phyloP scores from a whole-genome alignment of 345 rosid genomes.

The Cardamine resedifolia region DNA sequence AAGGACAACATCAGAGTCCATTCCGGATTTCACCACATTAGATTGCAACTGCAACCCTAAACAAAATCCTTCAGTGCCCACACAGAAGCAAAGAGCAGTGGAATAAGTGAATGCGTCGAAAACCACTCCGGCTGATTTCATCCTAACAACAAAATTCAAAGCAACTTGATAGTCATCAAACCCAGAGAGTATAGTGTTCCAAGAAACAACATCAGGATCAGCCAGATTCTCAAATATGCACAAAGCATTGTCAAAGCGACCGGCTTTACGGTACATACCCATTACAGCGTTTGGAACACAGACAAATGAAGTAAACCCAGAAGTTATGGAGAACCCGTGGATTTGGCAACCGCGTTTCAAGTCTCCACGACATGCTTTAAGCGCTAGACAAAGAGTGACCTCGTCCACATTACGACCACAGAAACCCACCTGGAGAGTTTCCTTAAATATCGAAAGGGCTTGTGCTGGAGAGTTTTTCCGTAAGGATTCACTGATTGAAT shows the following conservation, averaged over 20 bases:
- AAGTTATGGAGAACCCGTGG: conserved; percentile 64
- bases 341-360: conserved; percentile 56
- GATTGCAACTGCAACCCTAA: conserved; percentile 78
- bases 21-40: conserved; percentile 48
- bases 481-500: conserved; percentile 41
- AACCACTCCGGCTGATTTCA: conserved; percentile 50
- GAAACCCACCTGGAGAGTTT: conserved; percentile 41
- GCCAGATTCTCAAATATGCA: conserved; percentile 61
- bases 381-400: conserved; percentile 58
- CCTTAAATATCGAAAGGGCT: conserved; percentile 48
- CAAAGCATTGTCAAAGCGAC: conserved; percentile 49
- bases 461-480: conserved; percentile 38
- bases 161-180: conserved; percentile 53
- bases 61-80: conserved; percentile 49
- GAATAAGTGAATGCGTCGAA: conserved; percentile 66
- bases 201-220: conserved; percentile 76
- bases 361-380: conserved; percentile 67
- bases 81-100: conserved; percentile 60
- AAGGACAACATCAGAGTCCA: conserved; percentile 60
- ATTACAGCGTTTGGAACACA: conserved; percentile 69
- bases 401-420: conserved; percentile 40
- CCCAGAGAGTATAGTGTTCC: conserved; percentile 90
- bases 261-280: conserved; percentile 67
- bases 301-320: conserved; percentile 55
- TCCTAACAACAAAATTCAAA: conserved; percentile 50